Conservation (phyloP, 148 eudicot genomes). For the Amaranthus cruentus region DNA sequence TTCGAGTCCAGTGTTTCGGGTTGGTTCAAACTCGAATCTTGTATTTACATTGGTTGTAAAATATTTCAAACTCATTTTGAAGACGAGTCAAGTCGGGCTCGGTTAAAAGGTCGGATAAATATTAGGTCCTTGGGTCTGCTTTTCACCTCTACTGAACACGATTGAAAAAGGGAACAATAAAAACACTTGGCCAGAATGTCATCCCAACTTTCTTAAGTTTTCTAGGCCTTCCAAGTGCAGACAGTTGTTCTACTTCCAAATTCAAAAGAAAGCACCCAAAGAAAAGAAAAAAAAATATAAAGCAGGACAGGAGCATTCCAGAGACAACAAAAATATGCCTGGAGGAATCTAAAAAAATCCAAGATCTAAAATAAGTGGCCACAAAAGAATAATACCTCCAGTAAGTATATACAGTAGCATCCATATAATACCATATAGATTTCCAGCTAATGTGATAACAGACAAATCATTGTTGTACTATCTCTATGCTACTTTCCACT, state of each 20-base stretch:
- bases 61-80: no score
- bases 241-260: background rate
- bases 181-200: background rate
- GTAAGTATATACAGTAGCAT: background rate
- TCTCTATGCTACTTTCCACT: background rate
- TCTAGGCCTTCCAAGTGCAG: background rate
- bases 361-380: background rate
- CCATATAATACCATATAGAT: background rate
- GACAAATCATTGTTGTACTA: constrained; percentile 3
- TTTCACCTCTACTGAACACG: no score
- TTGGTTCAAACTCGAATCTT: no score
- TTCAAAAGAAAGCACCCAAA: background rate
- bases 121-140: no score
- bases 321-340: background rate
- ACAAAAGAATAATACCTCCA: background rate
- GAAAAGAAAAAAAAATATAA: background rate
- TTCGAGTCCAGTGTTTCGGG: no score
- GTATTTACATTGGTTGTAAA: no score
- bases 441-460: constrained; percentile 2
- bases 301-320: background rate
- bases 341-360: constrained; percentile 2
- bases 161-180: background rate
- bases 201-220: background rate
- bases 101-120: background rate
- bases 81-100: no score